Evolutionary conservation across 2,329 filamentous ascomycete species (phyloP), one percentile per base, ranked within the genome.

Genomic region (Stachybotrys echinatus): DNA sequence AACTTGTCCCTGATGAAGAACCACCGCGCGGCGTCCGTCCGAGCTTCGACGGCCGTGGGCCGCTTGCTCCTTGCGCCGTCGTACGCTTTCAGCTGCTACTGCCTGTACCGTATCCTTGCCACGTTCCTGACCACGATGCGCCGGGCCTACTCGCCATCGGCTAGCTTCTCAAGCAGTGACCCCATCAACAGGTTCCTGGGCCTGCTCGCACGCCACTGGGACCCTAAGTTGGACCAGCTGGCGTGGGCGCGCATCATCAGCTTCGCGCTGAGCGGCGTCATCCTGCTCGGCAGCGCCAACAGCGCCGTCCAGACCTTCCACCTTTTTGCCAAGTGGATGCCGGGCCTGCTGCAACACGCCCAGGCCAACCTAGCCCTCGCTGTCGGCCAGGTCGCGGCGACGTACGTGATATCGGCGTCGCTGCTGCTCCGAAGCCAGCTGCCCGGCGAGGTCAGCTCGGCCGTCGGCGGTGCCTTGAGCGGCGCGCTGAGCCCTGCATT

Each of bases 161-260:
- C 80, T 37, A 68, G 64, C 54, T 85, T 89, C 67, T 79, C 85
- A 23, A 81, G 81, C 48, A 85, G 84, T 17, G 91, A 95, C 63
- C 90, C 90, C 1, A 88, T 95, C 64, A 95, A 88, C 70, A 87
- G 89, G 55, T 78, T 92, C 53, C 80, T 95, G 8, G 88, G 88
- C 5, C 76, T 95, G 12, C 71, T 95, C 18, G 89, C 88, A 4
- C 85, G 87, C 50, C 88, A 95, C 69, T 92, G 88, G 81, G 88
- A 95, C 62, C 88, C 88, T 3, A 82, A 85, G 52, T 79, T 95
- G 22, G 88, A 95, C 68, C 88, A 90, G 61, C 79, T 83, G 12
- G 87, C 88, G 10, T 95, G 89, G 89, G 85, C 88, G 20, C 85
- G 89, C 23, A 88, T 90, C 62, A 92, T 95, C 56, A 90, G 87